Evolutionary conservation across 225 moss, liverwort and hornwort genomes (phyloP), one percentile per base, ranked within the genome.

Genomic region (Bryoerythrophyllum caledonicum): DNA sequence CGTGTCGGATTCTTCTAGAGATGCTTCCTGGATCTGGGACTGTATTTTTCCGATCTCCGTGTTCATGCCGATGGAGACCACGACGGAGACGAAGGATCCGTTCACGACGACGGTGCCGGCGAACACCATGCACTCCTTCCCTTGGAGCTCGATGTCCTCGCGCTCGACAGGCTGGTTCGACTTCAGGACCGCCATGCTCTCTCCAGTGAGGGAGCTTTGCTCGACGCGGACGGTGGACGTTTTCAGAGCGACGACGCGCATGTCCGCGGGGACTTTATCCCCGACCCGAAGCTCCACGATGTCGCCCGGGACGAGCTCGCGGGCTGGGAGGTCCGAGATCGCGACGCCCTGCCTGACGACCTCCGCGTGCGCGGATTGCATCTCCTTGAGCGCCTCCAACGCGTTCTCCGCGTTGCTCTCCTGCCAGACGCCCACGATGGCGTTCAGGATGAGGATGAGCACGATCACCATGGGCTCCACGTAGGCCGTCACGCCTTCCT

Each of bases 11-110:
- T 96, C 96, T 62, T 93, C 93, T 0, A 90, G 82, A 40, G 93
- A 78, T 23, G 96, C 96, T 74, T 90, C 90, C 69, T 92, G 90
- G 80, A 96, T 96, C 80, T 96, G 96, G 28, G 90, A 86, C 70
- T 96, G 96, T 41, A 96, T 93, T 83, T 96, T 96, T 13, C 96
- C 96, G 52, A 96, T 96, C 78, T 96, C 96, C 17, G 93, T 96
- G 17, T 65, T 65, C 96, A 96, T 96, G 44, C 96, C 96, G 37
- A 84, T 93, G 63, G 74, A 68, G 10, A 96, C 87, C 63, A 96
- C 96, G 46, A 93, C 81, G 67, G 90, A 93, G 12, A 90, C 54
- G 46, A 89, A 96, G 41, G 86, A 91, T n/a, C 96, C 96, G 67
- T 96, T 96, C 17, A 92, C 96, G 30, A 96, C 89, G 11, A 85